A percentile compares a stretch with the other conserved stretches of the same genome.
Conservation (phyloP, 176 grass and related monocot species). For the Chloris gayana region DNA sequence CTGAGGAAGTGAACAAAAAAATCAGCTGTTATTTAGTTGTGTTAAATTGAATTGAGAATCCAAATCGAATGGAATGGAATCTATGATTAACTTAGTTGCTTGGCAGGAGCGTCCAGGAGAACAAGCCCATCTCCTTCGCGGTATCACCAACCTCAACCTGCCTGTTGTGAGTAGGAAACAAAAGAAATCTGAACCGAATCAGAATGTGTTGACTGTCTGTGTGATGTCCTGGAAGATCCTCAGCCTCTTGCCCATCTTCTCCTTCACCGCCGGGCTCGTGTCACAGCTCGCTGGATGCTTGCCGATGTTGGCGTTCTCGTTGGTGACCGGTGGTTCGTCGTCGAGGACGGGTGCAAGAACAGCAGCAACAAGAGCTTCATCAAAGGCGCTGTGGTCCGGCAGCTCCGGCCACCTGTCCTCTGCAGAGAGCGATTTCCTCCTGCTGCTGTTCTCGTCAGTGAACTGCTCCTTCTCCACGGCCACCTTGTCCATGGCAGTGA, state of each 20-base stretch:
- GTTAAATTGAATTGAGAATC: slow-evolving; percentile 32
- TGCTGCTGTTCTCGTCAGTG: slow-evolving; percentile 36
- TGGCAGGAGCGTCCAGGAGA: slow-evolving; percentile 60
- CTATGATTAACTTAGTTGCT: slow-evolving; percentile 44
- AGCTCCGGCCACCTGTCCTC: slow-evolving; percentile 93
- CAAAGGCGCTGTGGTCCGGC: slow-evolving; percentile 75
- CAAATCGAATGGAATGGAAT: slow-evolving; percentile 20
- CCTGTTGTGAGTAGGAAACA: slow-evolving; percentile 40
- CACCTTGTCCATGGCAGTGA: slow-evolving; percentile 51
- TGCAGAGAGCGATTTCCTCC: slow-evolving; percentile 55
- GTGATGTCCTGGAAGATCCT: slow-evolving; percentile 98
- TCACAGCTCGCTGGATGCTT: slow-evolving; percentile 35
- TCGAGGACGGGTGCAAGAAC: slow-evolving; percentile 60
- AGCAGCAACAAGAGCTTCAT: slow-evolving; percentile 74
- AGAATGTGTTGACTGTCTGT: slow-evolving; percentile 47
- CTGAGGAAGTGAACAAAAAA: slow-evolving; percentile 44
- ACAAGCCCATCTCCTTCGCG: slow-evolving; percentile 85
- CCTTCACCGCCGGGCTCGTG: slow-evolving; percentile 69
- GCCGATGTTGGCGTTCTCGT: slow-evolving; percentile 1
- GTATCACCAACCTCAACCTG: slow-evolving; percentile 31
- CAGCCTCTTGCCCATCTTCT: slow-evolving; percentile 82
- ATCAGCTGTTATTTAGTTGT: slow-evolving; percentile 53
- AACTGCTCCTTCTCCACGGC: slow-evolving; percentile 30
- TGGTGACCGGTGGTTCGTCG: slow-evolving; percentile 19
- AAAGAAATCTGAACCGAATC: slow-evolving; percentile 34